Percentiles rank a stretch among this genome's conserved stretches.
phyloP scores from a whole-genome alignment of 345 rosid species.

The Brassica rapa region DNA sequence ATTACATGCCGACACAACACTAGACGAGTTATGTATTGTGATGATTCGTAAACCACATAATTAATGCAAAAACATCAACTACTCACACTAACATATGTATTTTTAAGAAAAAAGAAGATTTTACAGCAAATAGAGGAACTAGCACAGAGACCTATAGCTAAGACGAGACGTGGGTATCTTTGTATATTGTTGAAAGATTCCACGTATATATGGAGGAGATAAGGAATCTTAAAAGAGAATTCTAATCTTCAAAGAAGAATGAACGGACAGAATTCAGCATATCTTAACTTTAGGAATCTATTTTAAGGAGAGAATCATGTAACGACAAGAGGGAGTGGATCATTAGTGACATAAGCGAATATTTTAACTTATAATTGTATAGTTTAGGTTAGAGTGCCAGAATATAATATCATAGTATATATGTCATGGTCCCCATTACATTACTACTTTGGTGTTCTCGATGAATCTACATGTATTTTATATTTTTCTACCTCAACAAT shows the following conservation, averaged over 20 bases:
- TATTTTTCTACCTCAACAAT: slow-evolving; percentile 3
- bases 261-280: slow-evolving; percentile 26
- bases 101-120: background rate
- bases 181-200: slow-evolving; percentile 38
- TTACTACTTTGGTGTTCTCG: slow-evolving; percentile 11
- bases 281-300: slow-evolving; percentile 30
- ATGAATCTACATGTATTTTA: background rate
- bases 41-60: background rate
- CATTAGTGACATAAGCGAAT: slow-evolving; percentile 32
- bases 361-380: slow-evolving; percentile 7
- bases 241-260: slow-evolving; percentile 25
- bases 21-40: background rate
- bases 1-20: background rate
- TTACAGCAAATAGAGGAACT: slow-evolving; percentile 10
- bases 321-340: slow-evolving; percentile 36
- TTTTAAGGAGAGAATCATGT: slow-evolving; percentile 29
- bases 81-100: background rate
- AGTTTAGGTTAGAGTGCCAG: slow-evolving; percentile 2
- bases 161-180: slow-evolving; percentile 17
- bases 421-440: slow-evolving; percentile 7
- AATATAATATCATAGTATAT: background rate
- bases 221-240: slow-evolving; percentile 30
- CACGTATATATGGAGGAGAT: slow-evolving; percentile 17
- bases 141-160: slow-evolving; percentile 10
- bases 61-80: background rate